Conservation (phyloP, 2,329 filamentous ascomycete genomes). For the Pleoardoris graminearum region DNA sequence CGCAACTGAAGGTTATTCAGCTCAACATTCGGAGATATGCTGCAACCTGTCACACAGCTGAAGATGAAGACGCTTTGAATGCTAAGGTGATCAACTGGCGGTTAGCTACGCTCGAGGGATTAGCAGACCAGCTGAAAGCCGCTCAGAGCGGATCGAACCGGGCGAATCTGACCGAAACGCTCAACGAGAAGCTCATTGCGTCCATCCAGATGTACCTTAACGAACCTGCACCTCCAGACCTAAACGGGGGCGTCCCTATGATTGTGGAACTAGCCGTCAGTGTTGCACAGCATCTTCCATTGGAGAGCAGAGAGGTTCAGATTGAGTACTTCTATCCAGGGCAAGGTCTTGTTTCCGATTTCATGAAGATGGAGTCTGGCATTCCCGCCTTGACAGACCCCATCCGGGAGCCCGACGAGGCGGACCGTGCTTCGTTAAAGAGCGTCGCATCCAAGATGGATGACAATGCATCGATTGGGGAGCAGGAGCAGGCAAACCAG, state of each 20-base stretch:
- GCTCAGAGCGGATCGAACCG: slow-evolving; percentile 68
- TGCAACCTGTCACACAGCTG: slow-evolving; percentile 72
- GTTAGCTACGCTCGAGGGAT: slow-evolving; percentile 89
- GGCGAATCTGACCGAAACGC: slow-evolving; percentile 54
- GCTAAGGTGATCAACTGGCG: slow-evolving; percentile 91
- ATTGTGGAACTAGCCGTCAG: slow-evolving; percentile 89
- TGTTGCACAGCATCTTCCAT: slow-evolving; percentile 81
- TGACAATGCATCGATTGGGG: slow-evolving; percentile 32
- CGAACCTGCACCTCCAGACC: slow-evolving; percentile 74
- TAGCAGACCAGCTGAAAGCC: slow-evolving; percentile 70
- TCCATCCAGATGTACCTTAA: slow-evolving; percentile 73
- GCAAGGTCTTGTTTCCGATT: slow-evolving; percentile 66
- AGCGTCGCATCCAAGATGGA: slow-evolving; percentile 40
- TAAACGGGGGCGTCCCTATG: slow-evolving; percentile 88
- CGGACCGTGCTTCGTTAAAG: slow-evolving; percentile 45
- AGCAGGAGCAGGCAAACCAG: slow-evolving; percentile 30
- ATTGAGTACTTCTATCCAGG: slow-evolving; percentile 85
- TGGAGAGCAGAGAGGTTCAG: slow-evolving; percentile 88
- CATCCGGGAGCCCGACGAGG: slow-evolving; percentile 47
- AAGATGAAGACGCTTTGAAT: slow-evolving; percentile 86
- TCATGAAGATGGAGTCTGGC: slow-evolving; percentile 81
- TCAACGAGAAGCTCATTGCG: slow-evolving; percentile 72
- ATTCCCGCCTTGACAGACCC: slow-evolving; percentile 53
- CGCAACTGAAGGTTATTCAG: slow-evolving; percentile 82
- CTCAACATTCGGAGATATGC: slow-evolving; percentile 80